These are phyloP conservation scores for Camellia lanceoleosa DNA, from an alignment of 148 eudicot species.

Conservation along the genomic window DNA sequence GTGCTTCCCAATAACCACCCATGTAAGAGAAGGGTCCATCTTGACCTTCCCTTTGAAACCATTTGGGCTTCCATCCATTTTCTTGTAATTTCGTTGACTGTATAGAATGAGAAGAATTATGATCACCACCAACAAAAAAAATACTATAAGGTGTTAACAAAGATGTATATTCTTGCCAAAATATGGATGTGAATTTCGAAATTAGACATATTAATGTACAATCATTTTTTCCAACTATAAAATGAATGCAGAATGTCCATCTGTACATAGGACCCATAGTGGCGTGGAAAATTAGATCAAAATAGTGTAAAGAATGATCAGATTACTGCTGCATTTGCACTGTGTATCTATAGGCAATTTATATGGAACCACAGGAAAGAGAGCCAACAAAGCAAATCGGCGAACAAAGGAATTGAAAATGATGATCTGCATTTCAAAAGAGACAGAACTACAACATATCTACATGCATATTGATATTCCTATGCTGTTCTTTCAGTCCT, in stretches of 20 bases:
- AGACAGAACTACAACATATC: background rate
- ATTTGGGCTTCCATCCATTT: conserved; percentile 83
- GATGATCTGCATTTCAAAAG: background rate
- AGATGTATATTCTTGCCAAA: too few species aligned
- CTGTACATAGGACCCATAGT: too few species aligned
- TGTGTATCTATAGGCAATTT: background rate
- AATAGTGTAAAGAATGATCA: background rate
- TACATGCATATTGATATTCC: background rate
- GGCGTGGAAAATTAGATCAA: background rate
- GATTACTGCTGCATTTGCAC: background rate
- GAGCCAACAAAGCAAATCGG: background rate
- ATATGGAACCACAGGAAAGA: too few species aligned
- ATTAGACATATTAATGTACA: too few species aligned
- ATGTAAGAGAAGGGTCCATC: conserved; percentile 55
- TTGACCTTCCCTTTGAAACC: conserved; percentile 70
- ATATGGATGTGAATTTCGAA: too few species aligned
- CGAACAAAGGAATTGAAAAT: background rate
- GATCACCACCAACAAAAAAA: background rate
- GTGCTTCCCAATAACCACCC: conserved; percentile 89
- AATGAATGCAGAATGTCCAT: too few species aligned
- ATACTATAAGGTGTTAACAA: background rate
- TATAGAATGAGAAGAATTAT: conserved; percentile 1
- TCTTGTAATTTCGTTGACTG: conserved; percentile 89
- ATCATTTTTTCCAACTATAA: too few species aligned
- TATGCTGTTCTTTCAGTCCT: background rate